A percentile compares a stretch with the other conserved stretches of the same genome.
phyloP scores from a whole-genome alignment of 2,329 filamentous ascomycete species.

The Dothideomycetes sp. region DNA sequence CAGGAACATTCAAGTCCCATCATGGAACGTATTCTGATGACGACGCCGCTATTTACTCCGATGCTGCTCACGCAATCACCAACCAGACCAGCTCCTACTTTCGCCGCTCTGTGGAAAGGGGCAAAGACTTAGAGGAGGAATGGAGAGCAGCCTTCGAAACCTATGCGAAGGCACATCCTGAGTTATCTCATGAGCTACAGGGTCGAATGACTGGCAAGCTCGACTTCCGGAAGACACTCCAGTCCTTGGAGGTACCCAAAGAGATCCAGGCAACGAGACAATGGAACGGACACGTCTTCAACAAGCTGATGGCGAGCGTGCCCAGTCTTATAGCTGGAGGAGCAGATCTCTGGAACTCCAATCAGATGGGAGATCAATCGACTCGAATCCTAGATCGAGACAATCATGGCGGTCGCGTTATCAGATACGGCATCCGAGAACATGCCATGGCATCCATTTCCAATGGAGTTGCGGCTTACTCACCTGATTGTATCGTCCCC shows the following conservation, averaged over 20 bases:
- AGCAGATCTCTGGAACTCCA: slow-evolving; percentile 15
- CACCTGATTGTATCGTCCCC: slow-evolving; percentile 44
- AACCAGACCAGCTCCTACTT: slow-evolving; percentile 1
- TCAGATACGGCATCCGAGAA: slow-evolving; percentile 26
- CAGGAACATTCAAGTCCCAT: slow-evolving; percentile 20
- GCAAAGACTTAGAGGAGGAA: slow-evolving; percentile 13
- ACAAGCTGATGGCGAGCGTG: background rate
- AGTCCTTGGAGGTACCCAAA: slow-evolving; percentile 1
- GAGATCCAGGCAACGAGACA: slow-evolving; percentile 4
- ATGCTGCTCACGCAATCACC: slow-evolving; percentile 2
- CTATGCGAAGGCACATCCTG: slow-evolving; percentile 31
- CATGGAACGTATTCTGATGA: slow-evolving; percentile 10
- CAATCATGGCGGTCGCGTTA: slow-evolving; percentile 36
- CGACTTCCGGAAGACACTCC: background rate
- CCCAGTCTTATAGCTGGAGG: slow-evolving; percentile 1
- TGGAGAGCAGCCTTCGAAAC: slow-evolving; percentile 32
- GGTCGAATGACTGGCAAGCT: slow-evolving; percentile 8
- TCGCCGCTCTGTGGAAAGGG: background rate
- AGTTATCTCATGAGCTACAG: slow-evolving; percentile 32
- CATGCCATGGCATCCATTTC: slow-evolving; percentile 26
- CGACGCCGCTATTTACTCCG: slow-evolving; percentile 3
- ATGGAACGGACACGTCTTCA: slow-evolving; percentile 4
- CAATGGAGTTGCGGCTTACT: slow-evolving; percentile 49
- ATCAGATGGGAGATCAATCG: slow-evolving; percentile 10
- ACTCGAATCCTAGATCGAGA: slow-evolving; percentile 1